Evolutionary conservation across 768 basidiomycete species (phyloP), one percentile per base, ranked within the genome.

Genomic region (Myochromella boudieri): DNA sequence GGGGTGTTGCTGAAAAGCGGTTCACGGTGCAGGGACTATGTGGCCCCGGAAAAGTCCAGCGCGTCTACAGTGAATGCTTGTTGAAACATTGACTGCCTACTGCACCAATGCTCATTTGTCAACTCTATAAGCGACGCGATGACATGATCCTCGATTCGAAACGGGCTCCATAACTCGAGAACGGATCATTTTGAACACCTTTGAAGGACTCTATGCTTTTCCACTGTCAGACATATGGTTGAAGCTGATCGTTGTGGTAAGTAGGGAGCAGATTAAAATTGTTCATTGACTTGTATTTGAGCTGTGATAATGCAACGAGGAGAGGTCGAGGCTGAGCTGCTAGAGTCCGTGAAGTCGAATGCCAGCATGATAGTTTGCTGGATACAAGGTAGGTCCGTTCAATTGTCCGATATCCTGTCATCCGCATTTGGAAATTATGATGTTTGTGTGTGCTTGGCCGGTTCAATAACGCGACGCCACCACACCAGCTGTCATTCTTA

Each of bases 311-410:
- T n/a, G n/a, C n/a, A n/a, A n/a, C n/a, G n/a, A n/a, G n/a, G n/a
- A n/a, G n/a, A n/a, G n/a, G n/a, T n/a, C n/a, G n/a, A n/a, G n/a
- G n/a, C n/a, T n/a, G n/a, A n/a, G n/a, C n/a, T n/a, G n/a, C n/a
- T n/a, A n/a, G n/a, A n/a, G n/a, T n/a, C n/a, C n/a, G 25, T 33
- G 41, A 18, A 22, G 21, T 21, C 26, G 33, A 27, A n/a, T 44
- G 43, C 33, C 15, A 24, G 24, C 6, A 26, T 36, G 43, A 44
- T 24, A 44, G 10, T 44, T 20, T 42, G 42, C 20, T 36, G 33
- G 34, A 27, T 9, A 44, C 29, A 20, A 42, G 11, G n/a, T 15
- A 44, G 36, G 33, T 44, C 43, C 43, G 43, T 34, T 8, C n/a
- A n/a, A 18, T 25, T 38, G 8, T 10, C 17, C 40, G 10, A 42